These are phyloP conservation scores for Gyrodon lividus DNA, from an alignment of 768 basidiomycete genomes.

Conservation along the genomic window DNA sequence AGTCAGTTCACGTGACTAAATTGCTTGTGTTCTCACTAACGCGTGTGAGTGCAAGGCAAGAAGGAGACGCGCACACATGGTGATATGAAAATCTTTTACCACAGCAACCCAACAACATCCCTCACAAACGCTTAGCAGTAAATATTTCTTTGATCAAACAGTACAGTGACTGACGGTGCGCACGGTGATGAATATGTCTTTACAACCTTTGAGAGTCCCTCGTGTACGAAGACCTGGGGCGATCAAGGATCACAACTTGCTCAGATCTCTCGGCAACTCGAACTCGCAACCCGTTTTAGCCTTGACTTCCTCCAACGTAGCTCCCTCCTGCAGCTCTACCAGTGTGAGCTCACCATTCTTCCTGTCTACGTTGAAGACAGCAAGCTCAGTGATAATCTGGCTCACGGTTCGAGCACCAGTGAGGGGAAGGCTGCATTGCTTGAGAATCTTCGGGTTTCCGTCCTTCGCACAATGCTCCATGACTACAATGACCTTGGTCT, in stretches of 20 bases:
- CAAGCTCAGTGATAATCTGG: constrained; percentile 90
- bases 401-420: constrained; percentile 89
- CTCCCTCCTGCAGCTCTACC: constrained; percentile 82
- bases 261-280: constrained; percentile 52
- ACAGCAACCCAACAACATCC: background rate
- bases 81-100: no score
- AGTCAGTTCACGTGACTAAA: no score
- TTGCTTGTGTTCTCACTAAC: no score
- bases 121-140: background rate
- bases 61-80: no score
- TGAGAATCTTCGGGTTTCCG: constrained; percentile 85
- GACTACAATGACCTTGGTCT: constrained; percentile 86
- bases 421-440: constrained; percentile 77
- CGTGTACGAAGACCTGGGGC: constrained; percentile 2
- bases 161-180: background rate
- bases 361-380: constrained; percentile 87
- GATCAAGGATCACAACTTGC: constrained; percentile 40
- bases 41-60: no score
- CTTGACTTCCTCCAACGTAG: constrained; percentile 78
- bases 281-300: constrained; percentile 88
- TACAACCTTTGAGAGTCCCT: constrained; percentile 4
- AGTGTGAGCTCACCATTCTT: constrained; percentile 67
- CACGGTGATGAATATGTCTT: constrained; percentile 1
- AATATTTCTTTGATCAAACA: background rate
- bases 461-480: constrained; percentile 92